These are phyloP conservation scores for Phytophthora nicotianae DNA, from an alignment of 352 stramenopile species.

Conservation along the genomic window DNA sequence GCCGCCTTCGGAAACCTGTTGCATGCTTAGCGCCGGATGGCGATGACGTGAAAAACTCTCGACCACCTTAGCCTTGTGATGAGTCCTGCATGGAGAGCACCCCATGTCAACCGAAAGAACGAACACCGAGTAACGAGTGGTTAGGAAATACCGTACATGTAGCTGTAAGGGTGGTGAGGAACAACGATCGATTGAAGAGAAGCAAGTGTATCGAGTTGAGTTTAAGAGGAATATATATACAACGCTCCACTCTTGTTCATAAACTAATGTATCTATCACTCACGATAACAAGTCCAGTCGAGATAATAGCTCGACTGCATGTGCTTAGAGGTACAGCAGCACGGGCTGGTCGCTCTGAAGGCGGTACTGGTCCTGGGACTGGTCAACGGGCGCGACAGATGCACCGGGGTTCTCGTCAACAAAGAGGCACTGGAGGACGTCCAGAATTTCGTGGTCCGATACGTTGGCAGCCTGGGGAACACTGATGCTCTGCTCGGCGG, in stretches of 20 bases:
- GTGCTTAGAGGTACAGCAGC: slow-evolving; percentile 39
- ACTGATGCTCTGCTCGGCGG: slow-evolving; percentile 17
- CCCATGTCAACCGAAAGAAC: not conserved
- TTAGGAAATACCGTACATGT: not conserved
- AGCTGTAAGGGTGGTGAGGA: not conserved
- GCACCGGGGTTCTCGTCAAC: slow-evolving; percentile 33
- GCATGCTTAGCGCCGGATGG: slow-evolving; percentile 27
- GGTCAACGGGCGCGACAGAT: slow-evolving; percentile 10
- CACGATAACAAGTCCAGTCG: slow-evolving; percentile 30
- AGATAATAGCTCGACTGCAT: slow-evolving; percentile 9
- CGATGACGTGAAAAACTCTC: slow-evolving; percentile 26
- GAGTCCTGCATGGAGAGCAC: slow-evolving; percentile 14
- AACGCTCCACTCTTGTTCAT: slow-evolving; percentile 39
- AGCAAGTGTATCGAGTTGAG: slow-evolving; percentile 19
- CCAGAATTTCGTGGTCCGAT: slow-evolving; percentile 50
- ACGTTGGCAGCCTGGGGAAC: slow-evolving; percentile 34
- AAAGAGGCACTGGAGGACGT: slow-evolving; percentile 53
- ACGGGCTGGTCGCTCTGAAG: slow-evolving; percentile 39
- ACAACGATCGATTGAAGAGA: slow-evolving; percentile 1
- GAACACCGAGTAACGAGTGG: not conserved
- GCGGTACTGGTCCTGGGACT: slow-evolving; percentile 35
- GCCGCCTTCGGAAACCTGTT: slow-evolving; percentile 25
- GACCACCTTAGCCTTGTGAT: slow-evolving; percentile 25
- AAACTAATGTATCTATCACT: slow-evolving; percentile 50
- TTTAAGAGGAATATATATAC: slow-evolving; percentile 39